Conservation (phyloP, 805 yeast species). For the Schwanniomyces sp. region DNA sequence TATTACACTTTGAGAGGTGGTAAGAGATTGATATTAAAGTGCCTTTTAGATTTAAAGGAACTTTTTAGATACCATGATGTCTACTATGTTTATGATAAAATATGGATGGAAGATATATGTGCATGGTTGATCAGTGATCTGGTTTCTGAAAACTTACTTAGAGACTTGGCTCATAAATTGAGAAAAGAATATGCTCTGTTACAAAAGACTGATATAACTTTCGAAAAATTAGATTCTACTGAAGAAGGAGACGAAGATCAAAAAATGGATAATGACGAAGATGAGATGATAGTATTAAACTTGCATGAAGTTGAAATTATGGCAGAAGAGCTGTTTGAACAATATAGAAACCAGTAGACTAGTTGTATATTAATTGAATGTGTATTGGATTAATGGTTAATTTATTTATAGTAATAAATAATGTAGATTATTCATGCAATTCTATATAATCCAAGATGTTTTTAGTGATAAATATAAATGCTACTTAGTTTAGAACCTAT, state of each 20-base stretch:
- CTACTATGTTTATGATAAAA: slow-evolving; percentile 78
- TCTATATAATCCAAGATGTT: slow-evolving; percentile 1
- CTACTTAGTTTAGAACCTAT: neutral
- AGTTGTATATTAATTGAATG: neutral
- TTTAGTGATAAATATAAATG: slow-evolving; percentile 2
- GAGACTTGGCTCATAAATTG: slow-evolving; percentile 68
- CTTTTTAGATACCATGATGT: slow-evolving; percentile 80
- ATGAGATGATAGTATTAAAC: slow-evolving; percentile 44
- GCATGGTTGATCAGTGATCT: slow-evolving; percentile 67
- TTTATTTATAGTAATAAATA: neutral
- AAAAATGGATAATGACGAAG: slow-evolving; percentile 12
- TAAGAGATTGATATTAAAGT: slow-evolving; percentile 59
- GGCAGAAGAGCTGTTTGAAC: slow-evolving; percentile 45
- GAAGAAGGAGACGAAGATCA: slow-evolving; percentile 10
- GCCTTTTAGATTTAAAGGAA: slow-evolving; percentile 62
- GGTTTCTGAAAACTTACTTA: slow-evolving; percentile 57
- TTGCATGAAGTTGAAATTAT: slow-evolving; percentile 57
- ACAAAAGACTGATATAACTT: slow-evolving; percentile 48
- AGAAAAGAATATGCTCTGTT: slow-evolving; percentile 40
- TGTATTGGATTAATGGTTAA: neutral
- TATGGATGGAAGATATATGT: slow-evolving; percentile 74
- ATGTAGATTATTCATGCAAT: neutral
- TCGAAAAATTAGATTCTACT: slow-evolving; percentile 45
- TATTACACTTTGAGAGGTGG: slow-evolving; percentile 67
- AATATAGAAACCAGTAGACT: slow-evolving; percentile 7